Evolutionary conservation across 2,329 filamentous ascomycete genomes (phyloP), one percentile per base, ranked within the genome.

Genomic region (Metarhizium rileyi): DNA sequence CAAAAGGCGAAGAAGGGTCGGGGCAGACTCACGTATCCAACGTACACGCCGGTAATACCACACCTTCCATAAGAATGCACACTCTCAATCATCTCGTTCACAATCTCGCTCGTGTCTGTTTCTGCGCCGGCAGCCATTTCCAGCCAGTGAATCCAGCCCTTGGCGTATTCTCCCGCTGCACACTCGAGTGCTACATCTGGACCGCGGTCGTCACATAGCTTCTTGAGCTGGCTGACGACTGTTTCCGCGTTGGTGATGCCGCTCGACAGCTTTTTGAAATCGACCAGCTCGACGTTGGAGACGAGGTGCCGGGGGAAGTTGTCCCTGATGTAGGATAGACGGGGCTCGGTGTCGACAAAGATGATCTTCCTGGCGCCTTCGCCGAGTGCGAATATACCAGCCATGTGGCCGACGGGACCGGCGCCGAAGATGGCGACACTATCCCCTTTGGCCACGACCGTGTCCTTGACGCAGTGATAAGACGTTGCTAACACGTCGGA

Each of bases 371-470:
- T n/a, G n/a, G n/a, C n/a, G n/a, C n/a, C n/a, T n/a, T n/a, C n/a
- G n/a, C n/a, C n/a, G n/a, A n/a, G n/a, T n/a, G n/a, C n/a, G n/a
- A n/a, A n/a, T n/a, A n/a, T n/a, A n/a, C n/a, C n/a, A n/a, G n/a
- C n/a, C n/a, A n/a, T n/a, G n/a, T n/a, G n/a, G n/a, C n/a, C n/a
- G n/a, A n/a, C n/a, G n/a, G 88, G 90, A 0, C 89, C 89, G 0
- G 84, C 87, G n/a, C 88, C 89, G 53, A 87, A 95, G 52, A 94
- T 81, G 30, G 87, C 88, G 1, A 95, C 88, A 2, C 82, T 72
- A 57, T 94, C 88, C 12, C 78, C 81, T 30, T 84, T 73, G 54
- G 87, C 83, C n/a, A 95, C 84, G 1, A 80, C 84, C 0, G 88
- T 94, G 60, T 94, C 88, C 40, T 90, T 83, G 35, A 94, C 87